These are phyloP conservation scores for Colletotrichum sp. DNA, from an alignment of 2,329 filamentous ascomycete genomes.

Conservation along the genomic window DNA sequence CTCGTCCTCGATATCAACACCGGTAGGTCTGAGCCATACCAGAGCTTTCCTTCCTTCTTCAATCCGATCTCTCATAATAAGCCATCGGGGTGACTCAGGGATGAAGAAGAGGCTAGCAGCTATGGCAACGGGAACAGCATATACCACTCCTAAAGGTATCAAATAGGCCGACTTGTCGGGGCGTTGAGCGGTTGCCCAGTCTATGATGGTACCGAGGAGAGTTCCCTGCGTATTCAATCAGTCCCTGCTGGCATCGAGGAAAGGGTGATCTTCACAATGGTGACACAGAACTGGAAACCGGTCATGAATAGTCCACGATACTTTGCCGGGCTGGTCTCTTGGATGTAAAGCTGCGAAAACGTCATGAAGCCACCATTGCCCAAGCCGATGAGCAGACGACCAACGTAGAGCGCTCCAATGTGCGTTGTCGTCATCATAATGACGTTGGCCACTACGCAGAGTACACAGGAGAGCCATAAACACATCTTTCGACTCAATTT, in stretches of 20 bases:
- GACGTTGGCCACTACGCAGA: neutral
- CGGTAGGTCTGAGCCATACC: neutral
- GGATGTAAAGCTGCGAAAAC: conserved; percentile 55
- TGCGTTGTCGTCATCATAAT: conserved; percentile 42
- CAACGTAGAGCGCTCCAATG: conserved; percentile 60
- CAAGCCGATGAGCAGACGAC: conserved; percentile 59
- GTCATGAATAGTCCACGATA: conserved; percentile 54
- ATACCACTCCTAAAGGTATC: neutral
- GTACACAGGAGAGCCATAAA: neutral
- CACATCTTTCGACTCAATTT: neutral
- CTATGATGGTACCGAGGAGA: neutral
- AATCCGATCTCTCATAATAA: neutral
- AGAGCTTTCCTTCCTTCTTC: neutral
- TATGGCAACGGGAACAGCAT: neutral
- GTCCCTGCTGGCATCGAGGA: fast-evolving
- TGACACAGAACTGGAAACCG: neutral
- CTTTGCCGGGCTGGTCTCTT: conserved; percentile 50
- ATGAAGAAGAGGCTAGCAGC: neutral
- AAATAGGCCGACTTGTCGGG: neutral
- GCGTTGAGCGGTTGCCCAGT: neutral
- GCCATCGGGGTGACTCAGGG: neutral
- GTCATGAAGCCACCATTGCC: conserved; percentile 65
- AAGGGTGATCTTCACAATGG: neutral
- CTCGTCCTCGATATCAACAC: conserved; percentile 27
- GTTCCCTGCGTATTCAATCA: neutral